A percentile compares a stretch with the other conserved stretches of the same genome.
Conservation (phyloP, 192 early-diverging fungal genomes). For the Linnemannia exigua region DNA sequence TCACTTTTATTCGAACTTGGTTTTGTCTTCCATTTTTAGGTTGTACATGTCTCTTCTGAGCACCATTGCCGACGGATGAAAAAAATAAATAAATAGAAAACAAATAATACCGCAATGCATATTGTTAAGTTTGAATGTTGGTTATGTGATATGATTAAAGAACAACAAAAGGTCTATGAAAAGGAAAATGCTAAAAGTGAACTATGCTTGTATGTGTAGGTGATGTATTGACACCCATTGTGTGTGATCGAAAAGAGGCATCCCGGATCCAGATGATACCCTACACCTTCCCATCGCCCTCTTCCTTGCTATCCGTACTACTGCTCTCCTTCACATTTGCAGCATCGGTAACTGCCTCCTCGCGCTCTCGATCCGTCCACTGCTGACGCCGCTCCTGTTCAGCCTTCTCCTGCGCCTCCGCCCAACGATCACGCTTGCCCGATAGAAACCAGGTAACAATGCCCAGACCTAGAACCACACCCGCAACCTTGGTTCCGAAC, state of each 20-base stretch:
- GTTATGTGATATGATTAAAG: not conserved
- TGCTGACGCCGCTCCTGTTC: conserved; percentile 5
- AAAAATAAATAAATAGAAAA: too few species aligned
- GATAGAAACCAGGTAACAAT: conserved; percentile 47
- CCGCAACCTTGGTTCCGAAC: conserved; percentile 22
- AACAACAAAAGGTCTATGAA: not conserved
- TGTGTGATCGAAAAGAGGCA: too few species aligned
- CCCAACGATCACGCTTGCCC: conserved; percentile 43
- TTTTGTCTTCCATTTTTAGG: too few species aligned
- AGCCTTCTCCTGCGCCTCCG: conserved; percentile 13
- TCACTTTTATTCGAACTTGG: too few species aligned
- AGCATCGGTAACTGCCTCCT: not conserved
- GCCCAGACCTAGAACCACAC: conserved; percentile 17
- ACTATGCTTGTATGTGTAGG: not conserved
- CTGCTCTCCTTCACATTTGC: not conserved
- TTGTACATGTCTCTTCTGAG: too few species aligned
- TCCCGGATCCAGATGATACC: not conserved
- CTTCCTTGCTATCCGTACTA: not conserved
- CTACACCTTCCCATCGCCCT: not conserved
- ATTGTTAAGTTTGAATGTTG: not conserved
- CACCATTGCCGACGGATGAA: too few species aligned
- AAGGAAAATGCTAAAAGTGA: not conserved
- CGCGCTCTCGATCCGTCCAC: not conserved
- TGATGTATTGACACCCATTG: not conserved
- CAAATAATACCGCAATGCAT: not conserved